These are phyloP conservation scores for Aspergillus kassunensis DNA, from an alignment of 495 filamentous ascomycete genomes.

Conservation along the genomic window DNA sequence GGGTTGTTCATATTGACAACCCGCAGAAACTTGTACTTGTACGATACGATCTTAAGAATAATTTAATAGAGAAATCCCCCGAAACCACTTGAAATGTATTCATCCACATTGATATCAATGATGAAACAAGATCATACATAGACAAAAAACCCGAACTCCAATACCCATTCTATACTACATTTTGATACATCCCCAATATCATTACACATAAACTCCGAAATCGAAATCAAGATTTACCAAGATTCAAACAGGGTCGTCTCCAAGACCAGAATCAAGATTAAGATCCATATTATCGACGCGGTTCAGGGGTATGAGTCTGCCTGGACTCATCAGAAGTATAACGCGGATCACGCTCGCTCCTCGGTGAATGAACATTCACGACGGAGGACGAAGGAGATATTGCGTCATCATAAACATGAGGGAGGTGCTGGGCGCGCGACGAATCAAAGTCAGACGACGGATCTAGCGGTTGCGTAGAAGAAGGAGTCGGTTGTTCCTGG, in stretches of 20 bases:
- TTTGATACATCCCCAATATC: not conserved
- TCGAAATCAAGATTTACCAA: no score
- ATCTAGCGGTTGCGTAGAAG: conserved; percentile 15
- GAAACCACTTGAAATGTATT: not conserved
- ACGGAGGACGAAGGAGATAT: not conserved
- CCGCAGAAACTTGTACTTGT: no score
- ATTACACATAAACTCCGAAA: not conserved
- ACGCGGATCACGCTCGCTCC: not conserved
- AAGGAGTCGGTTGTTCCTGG: conserved; percentile 8
- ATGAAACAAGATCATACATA: no score
- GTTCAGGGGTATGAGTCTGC: not conserved
- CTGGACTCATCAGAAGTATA: not conserved
- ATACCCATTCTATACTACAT: not conserved
- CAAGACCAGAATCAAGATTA: not conserved
- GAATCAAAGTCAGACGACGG: conserved; percentile 5
- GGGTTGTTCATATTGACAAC: no score
- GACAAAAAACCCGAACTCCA: not conserved
- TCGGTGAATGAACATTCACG: not conserved
- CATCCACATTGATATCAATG: no score
- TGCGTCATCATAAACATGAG: conserved; percentile 3
- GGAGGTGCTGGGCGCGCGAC: not conserved
- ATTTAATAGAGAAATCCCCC: not conserved
- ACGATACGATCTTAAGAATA: no score
- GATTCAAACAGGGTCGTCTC: no score
- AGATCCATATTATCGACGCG: not conserved